phyloP scores from a whole-genome alignment of 805 yeast species.

The Priceomyces carsonii region DNA sequence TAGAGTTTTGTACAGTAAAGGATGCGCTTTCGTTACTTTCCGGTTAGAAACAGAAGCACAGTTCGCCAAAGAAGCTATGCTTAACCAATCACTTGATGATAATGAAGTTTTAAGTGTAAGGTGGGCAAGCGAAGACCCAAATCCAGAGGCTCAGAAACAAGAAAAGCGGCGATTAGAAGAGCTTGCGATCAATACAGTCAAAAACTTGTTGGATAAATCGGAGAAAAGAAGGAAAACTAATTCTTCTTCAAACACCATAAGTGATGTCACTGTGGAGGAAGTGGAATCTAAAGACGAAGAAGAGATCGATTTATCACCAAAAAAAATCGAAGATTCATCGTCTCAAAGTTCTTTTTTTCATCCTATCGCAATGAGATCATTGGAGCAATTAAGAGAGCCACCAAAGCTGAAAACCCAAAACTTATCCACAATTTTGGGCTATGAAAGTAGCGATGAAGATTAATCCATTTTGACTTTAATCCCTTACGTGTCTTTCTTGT shows the following conservation, averaged over 20 bases:
- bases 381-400: constrained; percentile 13
- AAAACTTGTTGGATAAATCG: constrained; percentile 32
- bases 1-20: constrained; percentile 58
- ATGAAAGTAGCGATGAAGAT: constrained; percentile 33
- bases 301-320: constrained; percentile 1
- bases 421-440: constrained; percentile 19
- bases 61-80: constrained; percentile 95
- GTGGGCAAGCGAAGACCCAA: constrained; percentile 93
- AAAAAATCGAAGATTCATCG: constrained; percentile 13
- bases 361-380: constrained; percentile 12
- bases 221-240: constrained; percentile 12
- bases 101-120: constrained; percentile 68
- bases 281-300: constrained; percentile 3
- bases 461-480: constrained; percentile 11
- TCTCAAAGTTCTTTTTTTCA: constrained; percentile 11
- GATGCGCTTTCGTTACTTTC: constrained; percentile 79
- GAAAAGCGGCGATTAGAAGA: constrained; percentile 52
- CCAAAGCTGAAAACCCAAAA: constrained; percentile 7
- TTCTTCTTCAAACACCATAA: not conserved
- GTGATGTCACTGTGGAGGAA: constrained; percentile 8
- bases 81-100: constrained; percentile 66
- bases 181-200: constrained; percentile 55
- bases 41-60: constrained; percentile 75
- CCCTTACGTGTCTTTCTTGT: constrained; percentile 13
- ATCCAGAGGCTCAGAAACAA: constrained; percentile 59